Conservation (phyloP, 331 rosid species). For the Phaseolus coccineus region DNA sequence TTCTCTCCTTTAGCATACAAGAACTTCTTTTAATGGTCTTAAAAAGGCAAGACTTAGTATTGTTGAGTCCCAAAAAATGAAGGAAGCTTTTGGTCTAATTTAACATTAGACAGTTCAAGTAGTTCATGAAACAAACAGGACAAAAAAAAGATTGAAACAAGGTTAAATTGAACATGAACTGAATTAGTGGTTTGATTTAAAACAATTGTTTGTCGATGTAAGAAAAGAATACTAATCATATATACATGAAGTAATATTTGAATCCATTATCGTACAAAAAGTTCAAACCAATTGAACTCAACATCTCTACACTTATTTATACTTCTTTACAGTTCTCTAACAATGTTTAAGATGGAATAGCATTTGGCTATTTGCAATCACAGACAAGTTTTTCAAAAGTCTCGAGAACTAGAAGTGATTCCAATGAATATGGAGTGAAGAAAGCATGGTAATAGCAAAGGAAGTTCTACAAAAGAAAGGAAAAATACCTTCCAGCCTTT, state of each 20-base stretch:
- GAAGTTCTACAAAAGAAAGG: not conserved
- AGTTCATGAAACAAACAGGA: not conserved
- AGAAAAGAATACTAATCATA: too few relatives aligned
- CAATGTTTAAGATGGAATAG: not conserved
- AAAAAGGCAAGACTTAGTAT: not conserved
- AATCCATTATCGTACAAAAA: too few relatives aligned
- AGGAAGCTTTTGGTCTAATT: not conserved
- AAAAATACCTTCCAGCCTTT: slow-evolving; percentile 64
- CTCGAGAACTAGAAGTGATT: not conserved
- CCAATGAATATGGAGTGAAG: slow-evolving; percentile 15
- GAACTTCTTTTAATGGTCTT: not conserved
- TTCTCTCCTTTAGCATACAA: not conserved
- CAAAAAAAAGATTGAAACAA: too few relatives aligned
- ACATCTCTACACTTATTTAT: too few relatives aligned
- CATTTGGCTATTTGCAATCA: not conserved
- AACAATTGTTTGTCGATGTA: too few relatives aligned
- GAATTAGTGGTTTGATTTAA: too few relatives aligned
- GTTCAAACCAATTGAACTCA: too few relatives aligned
- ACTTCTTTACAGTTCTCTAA: too few relatives aligned
- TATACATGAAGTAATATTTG: too few relatives aligned
- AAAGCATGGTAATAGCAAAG: not conserved
- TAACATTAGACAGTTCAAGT: not conserved
- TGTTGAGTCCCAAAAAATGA: not conserved
- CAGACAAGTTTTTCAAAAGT: not conserved
- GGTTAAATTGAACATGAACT: too few relatives aligned